These are phyloP conservation scores for Parastagonospora nodorum DNA, from an alignment of 2,329 filamentous ascomycete genomes.

Conservation along the genomic window DNA sequence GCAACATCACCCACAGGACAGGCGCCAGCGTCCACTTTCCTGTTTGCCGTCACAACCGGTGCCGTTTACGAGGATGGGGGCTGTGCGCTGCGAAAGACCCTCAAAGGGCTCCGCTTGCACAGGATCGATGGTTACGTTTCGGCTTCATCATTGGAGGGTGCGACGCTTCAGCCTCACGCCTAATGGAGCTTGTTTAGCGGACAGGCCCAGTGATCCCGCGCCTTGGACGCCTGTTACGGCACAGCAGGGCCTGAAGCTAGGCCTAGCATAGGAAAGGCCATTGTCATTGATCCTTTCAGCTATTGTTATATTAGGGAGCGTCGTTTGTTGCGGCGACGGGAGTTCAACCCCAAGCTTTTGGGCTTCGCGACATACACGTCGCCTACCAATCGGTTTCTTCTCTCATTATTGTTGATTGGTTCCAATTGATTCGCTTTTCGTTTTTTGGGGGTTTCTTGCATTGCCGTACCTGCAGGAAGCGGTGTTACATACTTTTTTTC, in stretches of 20 bases:
- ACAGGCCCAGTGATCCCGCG: not conserved
- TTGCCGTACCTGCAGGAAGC: not conserved
- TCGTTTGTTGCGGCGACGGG: not conserved
- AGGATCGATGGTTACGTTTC: not conserved
- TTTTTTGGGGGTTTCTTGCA: not conserved
- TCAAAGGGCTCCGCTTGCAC: not conserved
- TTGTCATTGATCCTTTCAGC: conserved; percentile 3
- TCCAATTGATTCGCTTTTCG: not conserved
- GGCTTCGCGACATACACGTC: conserved; percentile 3
- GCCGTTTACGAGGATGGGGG: not conserved
- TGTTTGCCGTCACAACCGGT: conserved; percentile 3
- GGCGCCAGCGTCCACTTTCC: not conserved
- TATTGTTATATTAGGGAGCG: conserved; percentile 6
- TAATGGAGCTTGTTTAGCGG: conserved; percentile 1
- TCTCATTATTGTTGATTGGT: not conserved
- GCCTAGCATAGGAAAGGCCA: not conserved
- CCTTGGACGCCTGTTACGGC: conserved; percentile 1
- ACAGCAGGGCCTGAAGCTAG: not conserved
- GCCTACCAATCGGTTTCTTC: not conserved
- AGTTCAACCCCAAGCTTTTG: conserved; percentile 1
- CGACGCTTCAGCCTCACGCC: conserved; percentile 2
- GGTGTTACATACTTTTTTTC: not conserved
- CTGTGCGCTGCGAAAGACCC: not conserved
- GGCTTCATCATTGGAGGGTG: not conserved
- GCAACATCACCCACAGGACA: not conserved